A percentile compares a stretch with the other conserved stretches of the same genome.
phyloP scores from a whole-genome alignment of 2,329 filamentous ascomycete species.

The Tolypocladium album region DNA sequence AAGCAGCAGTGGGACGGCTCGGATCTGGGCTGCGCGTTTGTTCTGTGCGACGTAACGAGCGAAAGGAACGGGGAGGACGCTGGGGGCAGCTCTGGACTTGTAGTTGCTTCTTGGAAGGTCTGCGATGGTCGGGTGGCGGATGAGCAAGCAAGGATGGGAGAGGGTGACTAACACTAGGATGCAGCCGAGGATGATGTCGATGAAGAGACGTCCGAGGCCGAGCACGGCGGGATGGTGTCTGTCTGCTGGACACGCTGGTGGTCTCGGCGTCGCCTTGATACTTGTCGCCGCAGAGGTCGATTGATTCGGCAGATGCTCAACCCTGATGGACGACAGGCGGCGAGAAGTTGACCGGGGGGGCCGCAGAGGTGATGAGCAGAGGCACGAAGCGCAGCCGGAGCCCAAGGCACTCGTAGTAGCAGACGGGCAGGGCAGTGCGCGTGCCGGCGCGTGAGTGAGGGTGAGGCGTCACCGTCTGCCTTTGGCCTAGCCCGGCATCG shows the following conservation, averaged over 20 bases:
- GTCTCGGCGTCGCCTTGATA: background rate
- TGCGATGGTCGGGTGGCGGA: slow-evolving; percentile 3
- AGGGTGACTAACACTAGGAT: slow-evolving; percentile 7
- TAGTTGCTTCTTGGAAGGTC: slow-evolving; percentile 1
- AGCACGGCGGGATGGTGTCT: background rate
- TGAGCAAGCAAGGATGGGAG: background rate
- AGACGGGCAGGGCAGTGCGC: background rate
- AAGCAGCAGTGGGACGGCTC: background rate
- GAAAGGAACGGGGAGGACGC: background rate
- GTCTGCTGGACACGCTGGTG: background rate
- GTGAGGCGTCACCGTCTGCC: background rate
- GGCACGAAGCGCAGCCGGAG: background rate
- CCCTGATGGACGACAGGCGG: slow-evolving; percentile 1
- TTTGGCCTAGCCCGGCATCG: background rate
- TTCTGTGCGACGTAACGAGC: background rate
- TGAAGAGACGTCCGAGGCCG: background rate
- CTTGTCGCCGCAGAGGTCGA: background rate
- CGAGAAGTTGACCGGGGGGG: background rate
- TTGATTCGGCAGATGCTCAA: background rate
- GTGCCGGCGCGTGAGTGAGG: background rate
- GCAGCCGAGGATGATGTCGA: background rate
- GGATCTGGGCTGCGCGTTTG: background rate
- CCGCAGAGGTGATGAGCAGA: background rate
- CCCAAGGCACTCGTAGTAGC: background rate
- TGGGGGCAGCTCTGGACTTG: background rate